Percentiles rank a stretch among this genome's conserved stretches.
These are phyloP conservation scores for Mucor racemosus DNA, from an alignment of 371 early-diverging fungal species.

Conservation along the genomic window DNA sequence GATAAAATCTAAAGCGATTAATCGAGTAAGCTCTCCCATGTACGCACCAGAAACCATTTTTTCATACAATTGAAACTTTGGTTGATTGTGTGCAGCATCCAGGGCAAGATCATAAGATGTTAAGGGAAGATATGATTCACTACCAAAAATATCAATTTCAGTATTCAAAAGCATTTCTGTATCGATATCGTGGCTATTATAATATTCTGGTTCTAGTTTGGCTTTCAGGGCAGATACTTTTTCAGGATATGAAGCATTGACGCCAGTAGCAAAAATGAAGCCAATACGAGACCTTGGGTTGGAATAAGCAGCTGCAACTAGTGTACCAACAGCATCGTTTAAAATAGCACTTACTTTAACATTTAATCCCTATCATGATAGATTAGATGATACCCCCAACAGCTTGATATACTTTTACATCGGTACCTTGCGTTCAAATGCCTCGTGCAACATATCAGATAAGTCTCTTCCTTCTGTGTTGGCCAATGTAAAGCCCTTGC, in stretches of 20 bases:
- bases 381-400: neutral
- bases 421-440: slow-evolving; percentile 73
- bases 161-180: slow-evolving; percentile 64
- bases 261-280: slow-evolving; percentile 95
- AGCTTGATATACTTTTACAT: slow-evolving; percentile 42
- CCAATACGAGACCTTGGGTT: slow-evolving; percentile 82
- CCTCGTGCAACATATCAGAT: slow-evolving; percentile 66
- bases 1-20: slow-evolving; percentile 69
- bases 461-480: slow-evolving; percentile 83
- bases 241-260: slow-evolving; percentile 71
- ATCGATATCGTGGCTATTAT: slow-evolving; percentile 39
- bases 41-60: slow-evolving; percentile 86
- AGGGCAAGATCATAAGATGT: slow-evolving; percentile 68
- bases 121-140: slow-evolving; percentile 64
- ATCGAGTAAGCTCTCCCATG: slow-evolving; percentile 76
- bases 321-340: slow-evolving; percentile 96
- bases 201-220: slow-evolving; percentile 3
- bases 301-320: slow-evolving; percentile 84
- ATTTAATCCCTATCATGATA: neutral
- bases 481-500: slow-evolving; percentile 83
- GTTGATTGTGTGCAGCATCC: slow-evolving; percentile 64
- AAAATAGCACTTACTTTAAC: slow-evolving; percentile 56
- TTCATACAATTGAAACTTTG: slow-evolving; percentile 69
- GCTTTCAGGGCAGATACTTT: slow-evolving; percentile 19
- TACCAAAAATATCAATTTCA: slow-evolving; percentile 73